Evolutionary conservation across 257 asterid species (phyloP).

Genomic region (Solanum pennellii): DNA sequence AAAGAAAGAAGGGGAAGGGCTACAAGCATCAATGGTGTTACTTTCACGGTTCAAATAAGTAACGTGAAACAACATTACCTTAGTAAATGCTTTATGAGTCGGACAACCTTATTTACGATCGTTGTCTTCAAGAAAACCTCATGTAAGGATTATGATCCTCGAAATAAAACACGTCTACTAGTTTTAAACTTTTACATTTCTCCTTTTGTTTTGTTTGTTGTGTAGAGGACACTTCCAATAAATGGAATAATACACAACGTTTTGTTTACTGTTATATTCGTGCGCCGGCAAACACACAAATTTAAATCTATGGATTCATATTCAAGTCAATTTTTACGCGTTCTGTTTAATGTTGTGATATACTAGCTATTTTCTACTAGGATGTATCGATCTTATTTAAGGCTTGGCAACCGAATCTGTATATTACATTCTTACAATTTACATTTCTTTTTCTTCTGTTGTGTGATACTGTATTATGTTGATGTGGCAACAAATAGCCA

Average conservation of each 20-base stretch:
- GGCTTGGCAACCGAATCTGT: background rate
- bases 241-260: background rate
- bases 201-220: too few species aligned
- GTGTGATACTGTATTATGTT: background rate
- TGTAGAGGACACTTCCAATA: background rate
- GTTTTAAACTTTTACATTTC: too few species aligned
- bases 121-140: background rate
- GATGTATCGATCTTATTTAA: background rate
- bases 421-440: background rate
- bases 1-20: too few species aligned
- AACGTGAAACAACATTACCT: background rate
- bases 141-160: background rate
- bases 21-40: background rate
- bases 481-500: fast-evolving
- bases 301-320: background rate
- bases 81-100: background rate
- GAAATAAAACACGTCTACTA: background rate
- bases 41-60: background rate
- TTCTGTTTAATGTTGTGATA: background rate
- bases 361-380: background rate
- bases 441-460: background rate
- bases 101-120: background rate
- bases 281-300: background rate
- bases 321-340: background rate
- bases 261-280: too few species aligned